Percentiles rank a stretch among this genome's conserved stretches.
These are phyloP conservation scores for Vachellia pachyceras DNA, from an alignment of 306 rosid genomes.

Conservation along the genomic window DNA sequence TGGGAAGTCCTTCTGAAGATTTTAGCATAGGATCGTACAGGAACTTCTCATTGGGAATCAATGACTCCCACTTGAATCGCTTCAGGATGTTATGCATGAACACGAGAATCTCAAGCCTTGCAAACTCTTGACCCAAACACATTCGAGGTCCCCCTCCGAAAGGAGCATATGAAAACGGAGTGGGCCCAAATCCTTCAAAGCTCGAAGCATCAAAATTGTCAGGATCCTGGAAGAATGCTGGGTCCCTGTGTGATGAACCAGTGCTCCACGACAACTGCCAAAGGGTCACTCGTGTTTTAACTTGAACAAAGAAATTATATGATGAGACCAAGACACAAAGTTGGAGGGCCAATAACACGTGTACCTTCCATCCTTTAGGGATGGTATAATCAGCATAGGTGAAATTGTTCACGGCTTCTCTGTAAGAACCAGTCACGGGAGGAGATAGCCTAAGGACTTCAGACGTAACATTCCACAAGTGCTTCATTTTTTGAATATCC, in stretches of 20 bases:
- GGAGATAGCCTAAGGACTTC: slow-evolving; percentile 56
- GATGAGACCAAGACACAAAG: background rate
- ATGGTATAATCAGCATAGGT: slow-evolving; percentile 55
- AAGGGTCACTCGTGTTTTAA: background rate
- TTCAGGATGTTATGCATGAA: slow-evolving; percentile 57
- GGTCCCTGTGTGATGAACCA: slow-evolving; percentile 51
- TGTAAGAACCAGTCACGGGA: slow-evolving; percentile 56
- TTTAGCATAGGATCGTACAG: slow-evolving; percentile 55
- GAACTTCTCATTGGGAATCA: slow-evolving; percentile 47
- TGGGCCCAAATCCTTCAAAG: slow-evolving; percentile 53
- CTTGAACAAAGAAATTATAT: background rate
- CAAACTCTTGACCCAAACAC: slow-evolving; percentile 66
- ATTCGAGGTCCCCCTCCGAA: slow-evolving; percentile 69
- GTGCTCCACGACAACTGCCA: slow-evolving; percentile 55
- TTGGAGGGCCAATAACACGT: background rate
- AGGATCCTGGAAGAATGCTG: slow-evolving; percentile 44
- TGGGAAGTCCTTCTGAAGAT: slow-evolving; percentile 49
- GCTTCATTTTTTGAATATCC: slow-evolving; percentile 64
- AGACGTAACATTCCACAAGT: slow-evolving; percentile 62
- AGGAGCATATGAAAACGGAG: slow-evolving; percentile 54
- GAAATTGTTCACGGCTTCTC: slow-evolving; percentile 52
- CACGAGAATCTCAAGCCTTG: slow-evolving; percentile 54
- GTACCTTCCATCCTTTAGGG: slow-evolving; percentile 70
- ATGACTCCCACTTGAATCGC: slow-evolving; percentile 56
- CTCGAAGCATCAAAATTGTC: slow-evolving; percentile 59